phyloP scores from a whole-genome alignment of 2,329 filamentous ascomycete species.

The Capronia epimyces region DNA sequence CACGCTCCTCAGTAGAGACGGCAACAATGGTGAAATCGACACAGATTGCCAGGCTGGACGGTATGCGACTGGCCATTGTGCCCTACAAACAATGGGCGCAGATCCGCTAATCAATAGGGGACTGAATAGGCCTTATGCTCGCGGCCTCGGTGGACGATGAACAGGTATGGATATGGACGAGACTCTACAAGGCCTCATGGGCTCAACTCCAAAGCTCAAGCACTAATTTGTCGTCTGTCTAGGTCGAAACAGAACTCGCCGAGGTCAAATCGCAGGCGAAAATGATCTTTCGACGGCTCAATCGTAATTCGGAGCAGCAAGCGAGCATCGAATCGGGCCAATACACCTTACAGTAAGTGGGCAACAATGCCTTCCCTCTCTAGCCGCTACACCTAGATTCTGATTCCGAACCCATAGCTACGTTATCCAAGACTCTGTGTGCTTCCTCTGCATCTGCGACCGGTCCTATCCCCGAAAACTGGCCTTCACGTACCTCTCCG shows the following conservation, averaged over 20 bases:
- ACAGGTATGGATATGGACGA: conserved; percentile 52
- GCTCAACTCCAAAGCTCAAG: not conserved
- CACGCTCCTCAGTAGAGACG: not conserved
- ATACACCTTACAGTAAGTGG: conserved; percentile 78
- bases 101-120: conserved; percentile 5
- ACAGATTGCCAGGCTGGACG: conserved; percentile 68
- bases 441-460: conserved; percentile 92
- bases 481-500: conserved; percentile 94
- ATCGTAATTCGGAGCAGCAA: conserved; percentile 81
- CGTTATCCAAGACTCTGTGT: conserved; percentile 72
- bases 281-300: conserved; percentile 80
- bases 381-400: not conserved
- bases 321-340: conserved; percentile 82
- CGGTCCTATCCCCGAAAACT: conserved; percentile 93
- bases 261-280: conserved; percentile 90
- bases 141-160: conserved; percentile 93
- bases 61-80: conserved; percentile 42
- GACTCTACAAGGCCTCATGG: not conserved
- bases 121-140: conserved; percentile 72
- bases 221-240: conserved; percentile 1
- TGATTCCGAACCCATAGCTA: conserved; percentile 53
- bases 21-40: conserved; percentile 2
- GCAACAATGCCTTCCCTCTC: not conserved
- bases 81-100: not conserved
- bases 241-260: conserved; percentile 67